Evolutionary conservation across 768 basidiomycete species (phyloP), one percentile per base, ranked within the genome.

Genomic region (Serendipita vermifera): DNA sequence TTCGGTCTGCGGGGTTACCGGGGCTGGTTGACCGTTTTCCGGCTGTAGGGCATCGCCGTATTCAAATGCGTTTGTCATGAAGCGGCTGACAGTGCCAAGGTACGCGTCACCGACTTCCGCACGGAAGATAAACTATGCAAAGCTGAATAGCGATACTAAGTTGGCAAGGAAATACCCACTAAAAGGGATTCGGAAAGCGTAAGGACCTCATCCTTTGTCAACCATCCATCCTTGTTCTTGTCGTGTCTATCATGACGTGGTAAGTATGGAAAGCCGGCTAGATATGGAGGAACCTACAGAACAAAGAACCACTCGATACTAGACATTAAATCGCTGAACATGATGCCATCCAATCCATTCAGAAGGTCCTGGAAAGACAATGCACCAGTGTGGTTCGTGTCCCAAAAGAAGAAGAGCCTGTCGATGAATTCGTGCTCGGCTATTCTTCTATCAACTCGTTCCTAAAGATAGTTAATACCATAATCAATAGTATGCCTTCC

Each of bases 231-330:
- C 62, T 90, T 90, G 68, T 99, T 87, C 70, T 93, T 93, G 70
- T 93, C 91, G 59, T 94, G 89, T 48, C 46, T 51, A 29, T n/a
- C 9, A 29, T 24, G 9, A 26, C 26, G 6, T 20, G 46, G 5
- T 9, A 51, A 31, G 27, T 7, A 51, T 15, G 5, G 5, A 31
- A 29, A 31, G 5, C 1, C 20, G 5, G n/a, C n/a, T n/a, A n/a
- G 5, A 31, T 7, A 31, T 27, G 22, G 2, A 9, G 9, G 24
- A 9, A 51, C 46, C n/a, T 51, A 51, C 46, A 98, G 68, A 62
- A 85, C 86, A 71, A 98, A 97, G 71, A 98, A 94, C 94, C 94
- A 99, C 67, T 96, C 89, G 63, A 98, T 94, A 62, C 89, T 94
- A 57, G 92, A 88, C 96, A 98, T 97, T 61, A 99, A 71, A 67